Evolutionary conservation across 2,329 filamentous ascomycete species (phyloP), one percentile per base, ranked within the genome.

Genomic region (Stachybotrys echinatus): DNA sequence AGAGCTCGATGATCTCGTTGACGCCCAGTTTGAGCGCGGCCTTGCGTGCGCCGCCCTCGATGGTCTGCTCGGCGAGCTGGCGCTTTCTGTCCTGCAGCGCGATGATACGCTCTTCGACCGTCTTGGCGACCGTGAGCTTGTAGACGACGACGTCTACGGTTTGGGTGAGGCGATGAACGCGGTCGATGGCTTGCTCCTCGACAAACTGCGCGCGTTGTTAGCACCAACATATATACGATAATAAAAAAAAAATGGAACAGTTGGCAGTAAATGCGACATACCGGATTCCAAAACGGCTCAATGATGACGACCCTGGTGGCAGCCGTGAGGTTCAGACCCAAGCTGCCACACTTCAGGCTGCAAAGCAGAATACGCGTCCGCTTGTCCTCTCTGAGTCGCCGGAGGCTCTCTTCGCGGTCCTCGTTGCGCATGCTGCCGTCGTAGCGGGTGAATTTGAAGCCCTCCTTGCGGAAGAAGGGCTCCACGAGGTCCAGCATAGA

Each of bases 241-340:
- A 21, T 4, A 21, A 17, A 39, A 21, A 19, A 39, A 40, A 17
- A 40, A n/a, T 10, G 19, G n/a, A 18, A n/a, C 17, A 19, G 22
- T n/a, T 17, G 18, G 42, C 12, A 3, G 3, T 22, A 44, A 6
- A 27, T 23, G 19, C 14, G 21, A 74, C 81, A 65, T 76, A 87
- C 84, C 3, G 91, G 94, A 67, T 99, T 99, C 94, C 94, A 99
- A 70, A 99, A 99, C 0, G 94, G 94, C 68, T 99, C 94, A 42
- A 99, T 77, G 58, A 99, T 95, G 48, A 99, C 85, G 4, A 99
- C 94, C 18, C 94, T 81, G 54, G 88, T 94, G 10, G 94, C 94
- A 0, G 92, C 94, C 6, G 94, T 99, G 48, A 99, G 75, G 67
- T 99, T 99, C 23, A 99, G 81, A 3, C 94, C 94, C 43, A 99